phyloP scores from a whole-genome alignment of 2,329 filamentous ascomycete species.

The Venturia aucupariae region DNA sequence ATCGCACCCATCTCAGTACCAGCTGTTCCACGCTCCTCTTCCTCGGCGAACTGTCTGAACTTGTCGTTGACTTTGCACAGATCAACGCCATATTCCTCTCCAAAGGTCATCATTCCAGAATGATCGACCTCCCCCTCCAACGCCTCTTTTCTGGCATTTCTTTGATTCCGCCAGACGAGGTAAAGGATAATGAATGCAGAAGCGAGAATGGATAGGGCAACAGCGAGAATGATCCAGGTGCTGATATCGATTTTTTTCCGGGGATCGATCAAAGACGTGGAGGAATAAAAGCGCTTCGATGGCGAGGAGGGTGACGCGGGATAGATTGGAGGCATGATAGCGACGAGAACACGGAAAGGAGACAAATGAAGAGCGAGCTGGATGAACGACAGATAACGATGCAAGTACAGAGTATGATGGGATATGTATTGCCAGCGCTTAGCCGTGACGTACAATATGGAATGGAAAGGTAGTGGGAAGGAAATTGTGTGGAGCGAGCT shows the following conservation, averaged over 20 bases:
- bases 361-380: not conserved
- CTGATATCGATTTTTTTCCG: not conserved
- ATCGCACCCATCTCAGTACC: not conserved
- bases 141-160: conserved; percentile 1
- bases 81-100: conserved; percentile 5
- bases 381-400: not conserved
- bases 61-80: conserved; percentile 4
- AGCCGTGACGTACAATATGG: not conserved
- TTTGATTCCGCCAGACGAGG: conserved; percentile 3
- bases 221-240: not conserved
- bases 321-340: not conserved
- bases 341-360: not conserved
- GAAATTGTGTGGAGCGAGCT: not conserved
- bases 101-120: not conserved
- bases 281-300: conserved; percentile 3
- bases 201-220: not conserved
- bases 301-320: not conserved
- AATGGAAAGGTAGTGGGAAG: not conserved
- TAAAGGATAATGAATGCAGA: conserved; percentile 3
- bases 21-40: not conserved
- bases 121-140: not conserved
- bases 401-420: not conserved
- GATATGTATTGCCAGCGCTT: not conserved
- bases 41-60: not conserved
- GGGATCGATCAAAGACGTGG: not conserved